Percentiles rank a stretch among this genome's conserved stretches.
These are phyloP conservation scores for Pseudonectria foliicola DNA, from an alignment of 2,329 filamentous ascomycete species.

Conservation along the genomic window DNA sequence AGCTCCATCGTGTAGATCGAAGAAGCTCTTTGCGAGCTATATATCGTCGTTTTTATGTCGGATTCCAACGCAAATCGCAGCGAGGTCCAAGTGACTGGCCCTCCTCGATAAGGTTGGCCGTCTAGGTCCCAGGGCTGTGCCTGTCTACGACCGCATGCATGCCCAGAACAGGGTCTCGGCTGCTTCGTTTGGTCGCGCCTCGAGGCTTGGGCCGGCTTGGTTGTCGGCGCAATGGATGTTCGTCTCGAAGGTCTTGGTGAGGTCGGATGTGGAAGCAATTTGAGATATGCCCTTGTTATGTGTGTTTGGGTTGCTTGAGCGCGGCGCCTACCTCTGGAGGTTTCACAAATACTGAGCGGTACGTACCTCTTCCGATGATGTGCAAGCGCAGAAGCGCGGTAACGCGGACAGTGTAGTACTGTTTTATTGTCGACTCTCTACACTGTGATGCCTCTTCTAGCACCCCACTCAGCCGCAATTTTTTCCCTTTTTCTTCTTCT, in stretches of 20 bases:
- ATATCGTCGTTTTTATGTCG: background rate
- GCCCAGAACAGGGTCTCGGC: conserved; percentile 8
- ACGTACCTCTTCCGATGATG: conserved; percentile 2
- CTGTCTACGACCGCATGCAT: conserved; percentile 17
- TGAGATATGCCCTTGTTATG: conserved; percentile 6
- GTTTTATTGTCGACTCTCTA: background rate
- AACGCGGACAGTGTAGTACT: conserved; percentile 10
- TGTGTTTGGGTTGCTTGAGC: conserved; percentile 19
- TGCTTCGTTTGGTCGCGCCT: conserved; percentile 4
- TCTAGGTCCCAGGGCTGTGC: conserved; percentile 15
- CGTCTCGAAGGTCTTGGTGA: conserved; percentile 10
- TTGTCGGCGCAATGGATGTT: conserved; percentile 5
- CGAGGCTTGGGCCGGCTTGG: conserved; percentile 2
- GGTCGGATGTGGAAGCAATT: conserved; percentile 5
- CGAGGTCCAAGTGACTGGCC: conserved; percentile 13
- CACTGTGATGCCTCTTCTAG: conserved; percentile 20
- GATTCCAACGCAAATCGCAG: background rate
- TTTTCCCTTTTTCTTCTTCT: conserved; percentile 26
- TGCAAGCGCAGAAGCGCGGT: conserved; percentile 9
- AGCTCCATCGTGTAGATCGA: conserved; percentile 11
- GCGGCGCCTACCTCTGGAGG: conserved; percentile 10
- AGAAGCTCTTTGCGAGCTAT: background rate
- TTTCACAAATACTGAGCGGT: background rate
- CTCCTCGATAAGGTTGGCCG: conserved; percentile 20
- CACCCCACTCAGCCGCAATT: conserved; percentile 19